Percentiles rank a stretch among this genome's conserved stretches.
Evolutionary conservation across 1,139 yeast genomes (phyloP).

Genomic region (Debaryomycetaceae sp.): DNA sequence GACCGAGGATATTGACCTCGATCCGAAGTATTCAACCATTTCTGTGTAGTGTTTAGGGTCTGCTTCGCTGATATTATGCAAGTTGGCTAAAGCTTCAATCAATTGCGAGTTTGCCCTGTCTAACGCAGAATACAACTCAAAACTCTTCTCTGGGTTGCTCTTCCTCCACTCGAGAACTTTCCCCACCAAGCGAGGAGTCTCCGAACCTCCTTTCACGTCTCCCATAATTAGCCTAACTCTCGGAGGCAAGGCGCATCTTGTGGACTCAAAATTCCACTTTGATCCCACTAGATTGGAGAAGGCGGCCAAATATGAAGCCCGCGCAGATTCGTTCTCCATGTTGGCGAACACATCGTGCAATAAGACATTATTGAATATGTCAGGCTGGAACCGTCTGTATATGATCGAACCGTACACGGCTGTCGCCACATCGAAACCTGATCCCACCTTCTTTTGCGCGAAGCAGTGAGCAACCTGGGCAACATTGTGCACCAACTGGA

Average conservation of each 20-base stretch:
- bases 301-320: conserved; percentile 10
- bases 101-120: conserved; percentile 57
- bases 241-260: conserved; percentile 61
- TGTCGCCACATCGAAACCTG: conserved; percentile 96
- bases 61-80: conserved; percentile 28
- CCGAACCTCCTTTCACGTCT: conserved; percentile 88
- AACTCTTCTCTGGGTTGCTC: conserved; percentile 48
- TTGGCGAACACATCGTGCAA: conserved; percentile 12
- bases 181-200: conserved; percentile 85
- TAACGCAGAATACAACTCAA: conserved; percentile 50
- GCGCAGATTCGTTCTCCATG: conserved; percentile 11
- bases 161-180: conserved; percentile 71
- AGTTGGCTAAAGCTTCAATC: conserved; percentile 42
- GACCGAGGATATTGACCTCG: not conserved
- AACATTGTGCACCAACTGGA: conserved; percentile 63
- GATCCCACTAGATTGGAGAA: conserved; percentile 42
- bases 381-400: conserved; percentile 69
- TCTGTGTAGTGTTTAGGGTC: conserved; percentile 19
- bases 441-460: conserved; percentile 93
- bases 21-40: conserved; percentile 6
- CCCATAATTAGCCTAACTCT: conserved; percentile 80
- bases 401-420: conserved; percentile 89
- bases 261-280: conserved; percentile 58
- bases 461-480: conserved; percentile 89
- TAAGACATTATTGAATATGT: conserved; percentile 42